Base-by-base conservation (phyloP, 805 yeast genomes). In the Scheffersomyces stipitis region DNA sequence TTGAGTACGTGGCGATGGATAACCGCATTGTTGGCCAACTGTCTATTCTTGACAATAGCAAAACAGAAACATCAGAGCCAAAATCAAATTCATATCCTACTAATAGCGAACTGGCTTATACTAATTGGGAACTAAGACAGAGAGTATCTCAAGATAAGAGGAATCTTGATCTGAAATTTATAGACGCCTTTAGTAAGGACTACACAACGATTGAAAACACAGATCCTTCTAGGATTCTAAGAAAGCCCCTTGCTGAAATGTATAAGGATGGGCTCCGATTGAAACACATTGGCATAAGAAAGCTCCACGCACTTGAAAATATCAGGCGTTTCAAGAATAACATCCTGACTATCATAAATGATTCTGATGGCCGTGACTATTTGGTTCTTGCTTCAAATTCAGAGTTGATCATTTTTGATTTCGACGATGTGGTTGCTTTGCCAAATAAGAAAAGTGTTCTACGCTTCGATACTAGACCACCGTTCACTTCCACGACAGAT, bases 251-350 rank as follows among this genome's bases (percentile, higher is more conserved):
- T 1, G 72, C 63, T 2, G 40, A 44, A 4, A 64, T 62, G 36
- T 72, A 65, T 36, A 45, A 51, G 15, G 75, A 71, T 45, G 38
- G 63, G 23, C 44, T 57, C 22, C 34, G 29, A 13, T 45, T 74
- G 9, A 38, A 41, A 0, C 49, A 51, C 27, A 41, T 53, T 2
- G 65, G 61, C 2, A 38, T 51, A 3, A 39, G 40, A 7, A 47
- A 41, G 18, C 38, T 66, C 15, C 18, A 27, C 8, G 47, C 46
- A 5, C 40, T 62, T 10, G 57, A 52, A 9, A 42, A 42, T 12
- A 58, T 66, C 2, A 51, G 68, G 33, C 60, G 56, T 41, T 72
- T 61, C 46, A 73, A 73, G 42, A 71, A 71, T 34, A 73, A 73
- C 46, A 38, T 70, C 5, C 38, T 66, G 4, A 37, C 52, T 28